Evolutionary conservation across 768 basidiomycete species (phyloP), one percentile per base, ranked within the genome.

Genomic region (Boletus reticuloceps): DNA sequence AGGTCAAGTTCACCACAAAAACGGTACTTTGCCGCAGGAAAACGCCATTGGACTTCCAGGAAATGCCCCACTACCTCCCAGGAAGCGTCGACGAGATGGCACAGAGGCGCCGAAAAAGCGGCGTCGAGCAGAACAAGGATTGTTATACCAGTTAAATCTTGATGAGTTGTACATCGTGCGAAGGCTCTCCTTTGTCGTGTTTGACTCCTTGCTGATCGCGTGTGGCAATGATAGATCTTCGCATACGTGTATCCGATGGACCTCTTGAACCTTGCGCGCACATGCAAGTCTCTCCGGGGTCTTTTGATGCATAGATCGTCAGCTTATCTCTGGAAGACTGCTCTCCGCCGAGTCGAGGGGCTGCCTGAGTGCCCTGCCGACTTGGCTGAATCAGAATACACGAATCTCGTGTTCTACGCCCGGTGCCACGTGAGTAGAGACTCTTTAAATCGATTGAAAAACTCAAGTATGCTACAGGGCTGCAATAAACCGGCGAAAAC

Each of bases 341-440:
- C 56, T 45, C 70, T 78, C 29, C 58, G 56, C 16, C 72, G 68
- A 47, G 65, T 77, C 11, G 62, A 65, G 37, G 74, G 69, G 14
- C 65, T 80, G 14, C 81, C 81, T 5, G 52, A 64, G 16, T 77
- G 77, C 55, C 81, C 80, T 0, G 40, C 58, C 11, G 80, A 81
- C 59, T 59, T 82, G 57, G 67, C 60, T 25, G 81, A 82, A 69
- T 63, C 73, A 0, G 71, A 76, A 58, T 82, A 76, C 53, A 74
- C 75, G 36, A 75, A 70, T 53, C 73, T 82, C 39, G 72, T 71
- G 27, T 82, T 64, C 19, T 52, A 46, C 27, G 10, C 46, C 6
- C 61, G 55, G 22, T 82, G 60, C 47, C 64, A 65, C 22, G 64
- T 65, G 34, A 25, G 61, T 29, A 4, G 32, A 11, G 1, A 22